Base-by-base conservation (phyloP, 257 asterid species). In the Gynochthodes officinalis region DNA sequence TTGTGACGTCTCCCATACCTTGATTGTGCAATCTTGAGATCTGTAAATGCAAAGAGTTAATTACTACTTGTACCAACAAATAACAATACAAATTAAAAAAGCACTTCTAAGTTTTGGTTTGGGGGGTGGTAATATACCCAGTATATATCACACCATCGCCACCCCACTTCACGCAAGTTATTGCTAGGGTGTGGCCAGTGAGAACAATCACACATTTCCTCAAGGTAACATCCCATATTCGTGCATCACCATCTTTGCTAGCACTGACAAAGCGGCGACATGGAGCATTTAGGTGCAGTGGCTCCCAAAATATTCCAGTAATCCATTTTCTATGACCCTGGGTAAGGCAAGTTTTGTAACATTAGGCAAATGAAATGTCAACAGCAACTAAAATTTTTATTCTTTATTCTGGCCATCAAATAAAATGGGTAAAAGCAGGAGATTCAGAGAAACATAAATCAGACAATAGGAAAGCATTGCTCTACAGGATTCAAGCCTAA, bases 291-390 rank as follows among this genome's bases (percentile, higher is more conserved):
- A 91, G 92, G 81, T 94, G 99, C 77, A 87, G 82, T 18, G 99
- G 99, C 76, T 94, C 99, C 99, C 99, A 94, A 49, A 97, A 88
- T 75, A 94, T 84, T 74, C 97, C 99, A 71, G 99, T 94, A 76
- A 94, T 86, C 99, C 97, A 91, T 89, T 91, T 94, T 79, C 91
- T 94, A 84, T 94, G 99, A 65, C 97, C 99, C 97, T 91, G 93
- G 81, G n/a, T 40, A 77, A 70, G 46, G 70, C 1, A 64, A 71
- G 44, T n/a, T 16, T 54, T 54, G 27, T 43, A 76, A 37, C 44
- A 73, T 57, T 25, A 63, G 43, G 72, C 64, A 39, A 50, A 63
- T 25, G 50, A 18, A 43, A 25, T 19, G 49, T 48, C 53, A 72
- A 53, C 28, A 27, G 25, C 58, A 7, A 19, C 32, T 21, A 18